Evolutionary conservation across 2,329 filamentous ascomycete species (phyloP).

Genomic region (Aspergillus proliferans): DNA sequence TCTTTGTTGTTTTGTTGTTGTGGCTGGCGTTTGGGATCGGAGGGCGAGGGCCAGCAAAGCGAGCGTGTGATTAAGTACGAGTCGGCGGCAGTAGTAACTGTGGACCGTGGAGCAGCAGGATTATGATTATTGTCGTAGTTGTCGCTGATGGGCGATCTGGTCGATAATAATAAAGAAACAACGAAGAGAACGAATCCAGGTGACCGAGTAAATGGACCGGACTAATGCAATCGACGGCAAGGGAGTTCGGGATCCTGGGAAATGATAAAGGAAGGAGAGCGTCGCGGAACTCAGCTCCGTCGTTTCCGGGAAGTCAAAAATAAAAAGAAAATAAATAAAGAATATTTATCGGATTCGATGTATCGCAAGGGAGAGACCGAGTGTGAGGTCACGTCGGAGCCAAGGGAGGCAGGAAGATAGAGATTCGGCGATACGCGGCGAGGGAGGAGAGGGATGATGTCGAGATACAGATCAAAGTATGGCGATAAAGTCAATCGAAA

Average conservation of each 20-base stretch:
- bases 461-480: constrained; percentile 7
- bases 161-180: constrained; percentile 4
- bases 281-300: constrained; percentile 18
- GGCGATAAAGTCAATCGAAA: background rate
- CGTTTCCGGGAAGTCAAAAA: constrained; percentile 9
- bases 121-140: background rate
- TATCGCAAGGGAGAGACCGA: constrained; percentile 19
- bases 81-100: background rate
- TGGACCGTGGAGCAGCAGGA: background rate
- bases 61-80: background rate
- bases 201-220: constrained; percentile 14
- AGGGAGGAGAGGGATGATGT: constrained; percentile 11
- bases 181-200: background rate
- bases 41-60: background rate
- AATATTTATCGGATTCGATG: constrained; percentile 10
- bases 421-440: constrained; percentile 7
- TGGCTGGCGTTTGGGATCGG: constrained; percentile 1
- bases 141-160: constrained; percentile 9
- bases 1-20: constrained; percentile 4
- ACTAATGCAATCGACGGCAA: constrained; percentile 27
- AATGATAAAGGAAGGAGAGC: constrained; percentile 1
- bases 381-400: constrained; percentile 13
- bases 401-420: constrained; percentile 2
- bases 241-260: constrained; percentile 9
- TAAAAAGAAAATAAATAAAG: constrained; percentile 4